Conservation (phyloP, 306 rosid genomes). For the Rubus idaeus region DNA sequence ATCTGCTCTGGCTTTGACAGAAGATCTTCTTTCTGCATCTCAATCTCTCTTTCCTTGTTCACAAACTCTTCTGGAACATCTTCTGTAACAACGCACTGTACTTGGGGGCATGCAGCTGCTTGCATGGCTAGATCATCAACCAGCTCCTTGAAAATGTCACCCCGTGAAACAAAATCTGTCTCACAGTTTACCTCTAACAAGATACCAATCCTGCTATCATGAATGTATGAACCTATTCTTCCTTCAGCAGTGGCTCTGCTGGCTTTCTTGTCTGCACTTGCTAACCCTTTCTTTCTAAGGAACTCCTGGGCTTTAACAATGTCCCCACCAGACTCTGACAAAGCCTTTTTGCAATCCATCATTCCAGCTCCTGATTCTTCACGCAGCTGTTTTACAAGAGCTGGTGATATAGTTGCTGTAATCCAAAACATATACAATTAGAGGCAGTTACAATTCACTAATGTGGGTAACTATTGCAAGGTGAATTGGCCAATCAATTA, state of each 20-base stretch:
- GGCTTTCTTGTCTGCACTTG: conserved; percentile 96
- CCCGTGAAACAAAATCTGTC: conserved; percentile 97
- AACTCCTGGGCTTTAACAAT: conserved; percentile 76
- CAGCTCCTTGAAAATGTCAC: conserved; percentile 88
- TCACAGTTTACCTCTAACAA: conserved; percentile 90
- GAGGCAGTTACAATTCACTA: conserved; percentile 16
- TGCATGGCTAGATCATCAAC: conserved; percentile 99
- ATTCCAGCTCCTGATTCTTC: conserved; percentile 99
- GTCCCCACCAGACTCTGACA: conserved; percentile 80
- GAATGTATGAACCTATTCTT: conserved; percentile 89
- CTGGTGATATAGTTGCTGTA: conserved; percentile 81
- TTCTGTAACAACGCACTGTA: conserved; percentile 64
- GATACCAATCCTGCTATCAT: conserved; percentile 89
- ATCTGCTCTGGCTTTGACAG: conserved; percentile 93
- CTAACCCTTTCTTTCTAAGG: conserved; percentile 90
- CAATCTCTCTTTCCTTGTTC: conserved; percentile 82
- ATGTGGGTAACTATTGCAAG: background rate
- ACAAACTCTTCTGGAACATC: conserved; percentile 79
- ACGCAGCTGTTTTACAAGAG: conserved; percentile 90
- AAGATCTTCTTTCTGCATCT: conserved; percentile 98
- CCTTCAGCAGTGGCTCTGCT: conserved; percentile 95
- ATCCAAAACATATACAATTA: conserved; percentile 23
- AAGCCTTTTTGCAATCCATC: conserved; percentile 98
- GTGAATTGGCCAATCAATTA: background rate
- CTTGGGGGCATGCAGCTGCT: conserved; percentile 98